These are phyloP conservation scores for Magnolia changhungtana DNA, from an alignment of 164 flowering plant species.

Conservation along the genomic window DNA sequence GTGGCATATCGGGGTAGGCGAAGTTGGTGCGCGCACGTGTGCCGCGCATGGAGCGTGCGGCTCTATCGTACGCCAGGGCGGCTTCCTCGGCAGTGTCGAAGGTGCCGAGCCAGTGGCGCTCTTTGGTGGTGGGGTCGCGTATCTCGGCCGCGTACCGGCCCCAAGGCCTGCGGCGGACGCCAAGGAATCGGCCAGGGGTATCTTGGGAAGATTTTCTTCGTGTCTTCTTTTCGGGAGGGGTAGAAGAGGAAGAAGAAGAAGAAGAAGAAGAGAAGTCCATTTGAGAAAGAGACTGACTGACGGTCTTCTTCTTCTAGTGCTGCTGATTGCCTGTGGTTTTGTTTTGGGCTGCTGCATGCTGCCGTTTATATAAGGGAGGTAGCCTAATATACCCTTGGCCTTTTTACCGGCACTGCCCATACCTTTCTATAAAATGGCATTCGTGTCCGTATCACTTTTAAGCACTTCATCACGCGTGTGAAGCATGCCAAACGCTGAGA, in stretches of 20 bases:
- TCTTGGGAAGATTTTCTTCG: constrained; percentile 25
- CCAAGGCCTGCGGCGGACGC: constrained; percentile 44
- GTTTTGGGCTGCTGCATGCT: constrained; percentile 14
- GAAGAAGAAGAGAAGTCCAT: constrained; percentile 16
- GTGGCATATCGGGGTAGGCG: constrained; percentile 47
- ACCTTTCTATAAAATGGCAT: background rate
- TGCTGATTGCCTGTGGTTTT: background rate
- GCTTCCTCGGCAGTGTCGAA: constrained; percentile 60
- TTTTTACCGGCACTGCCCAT: constrained; percentile 11
- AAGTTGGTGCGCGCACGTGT: constrained; percentile 48
- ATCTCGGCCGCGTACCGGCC: constrained; percentile 57
- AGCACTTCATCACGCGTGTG: no score
- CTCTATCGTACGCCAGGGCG: constrained; percentile 48
- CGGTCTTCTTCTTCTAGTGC: background rate
- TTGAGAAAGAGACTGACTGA: background rate
- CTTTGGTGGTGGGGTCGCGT: constrained; percentile 49
- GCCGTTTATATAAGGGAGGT: constrained; percentile 16
- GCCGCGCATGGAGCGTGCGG: constrained; percentile 48
- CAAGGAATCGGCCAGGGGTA: constrained; percentile 26
- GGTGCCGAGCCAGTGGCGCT: constrained; percentile 52
- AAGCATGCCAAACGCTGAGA: no score
- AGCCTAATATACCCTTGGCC: constrained; percentile 1
- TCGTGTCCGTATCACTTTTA: no score
- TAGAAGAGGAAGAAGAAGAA: constrained; percentile 21
- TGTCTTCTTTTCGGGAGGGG: constrained; percentile 16